Conservation (phyloP, 208 protist genomes). For the Trichomonas vaginalis region DNA sequence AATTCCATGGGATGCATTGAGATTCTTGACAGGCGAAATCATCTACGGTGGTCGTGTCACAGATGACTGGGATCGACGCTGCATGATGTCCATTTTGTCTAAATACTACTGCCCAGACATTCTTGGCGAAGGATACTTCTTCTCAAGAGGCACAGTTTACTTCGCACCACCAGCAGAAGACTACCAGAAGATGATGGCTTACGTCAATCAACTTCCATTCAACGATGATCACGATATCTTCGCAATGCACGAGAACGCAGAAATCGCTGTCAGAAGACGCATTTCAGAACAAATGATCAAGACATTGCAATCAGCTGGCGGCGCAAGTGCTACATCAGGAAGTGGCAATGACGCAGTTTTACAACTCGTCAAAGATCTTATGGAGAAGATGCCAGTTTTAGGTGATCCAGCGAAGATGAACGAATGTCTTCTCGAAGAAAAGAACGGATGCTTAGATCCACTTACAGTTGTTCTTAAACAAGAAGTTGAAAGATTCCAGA, state of each 20-base stretch:
- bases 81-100: conserved; percentile 64
- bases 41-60: conserved; percentile 94
- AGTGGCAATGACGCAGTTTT: not conserved
- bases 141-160: not conserved
- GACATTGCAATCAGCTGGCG: not conserved
- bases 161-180: not conserved
- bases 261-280: conserved; percentile 70
- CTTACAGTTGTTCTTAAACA: conserved; percentile 78
- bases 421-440: not conserved
- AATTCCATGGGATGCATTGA: conserved; percentile 83
- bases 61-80: conserved; percentile 77
- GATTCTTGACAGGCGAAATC: conserved; percentile 89
- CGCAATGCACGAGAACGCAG: conserved; percentile 86
- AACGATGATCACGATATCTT: conserved; percentile 76
- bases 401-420: not conserved
- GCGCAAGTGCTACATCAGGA: not conserved
- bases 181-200: not conserved
- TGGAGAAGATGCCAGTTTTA: not conserved
- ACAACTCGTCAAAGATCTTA: not conserved
- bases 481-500: conserved; percentile 85
- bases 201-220: conserved; percentile 23
- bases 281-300: not conserved
- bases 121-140: conserved; percentile 63
- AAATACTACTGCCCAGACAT: conserved; percentile 60
- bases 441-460: conserved; percentile 58